Percentiles rank a stretch among this genome's conserved stretches.
phyloP scores from a whole-genome alignment of 768 basidiomycete species.

The Suillus placidus region DNA sequence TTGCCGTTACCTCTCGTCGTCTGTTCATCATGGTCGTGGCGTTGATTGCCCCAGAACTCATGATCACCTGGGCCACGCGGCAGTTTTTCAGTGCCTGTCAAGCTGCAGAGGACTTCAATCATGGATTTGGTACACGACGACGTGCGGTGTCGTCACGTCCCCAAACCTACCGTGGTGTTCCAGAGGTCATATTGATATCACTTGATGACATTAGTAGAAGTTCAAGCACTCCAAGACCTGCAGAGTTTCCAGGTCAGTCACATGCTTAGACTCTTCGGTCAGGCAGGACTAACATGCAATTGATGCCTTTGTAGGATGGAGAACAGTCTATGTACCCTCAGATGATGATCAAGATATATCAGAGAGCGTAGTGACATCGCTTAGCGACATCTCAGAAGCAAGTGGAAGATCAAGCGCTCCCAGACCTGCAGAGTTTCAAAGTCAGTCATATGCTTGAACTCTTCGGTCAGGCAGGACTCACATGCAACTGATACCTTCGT shows the following conservation, averaged over 20 bases:
- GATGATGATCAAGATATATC: too few species aligned
- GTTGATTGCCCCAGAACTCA: constrained; percentile 31
- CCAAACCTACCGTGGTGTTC: neutral
- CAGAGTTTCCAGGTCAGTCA: neutral
- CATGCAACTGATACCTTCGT: neutral
- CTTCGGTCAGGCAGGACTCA: neutral
- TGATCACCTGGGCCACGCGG: constrained; percentile 31
- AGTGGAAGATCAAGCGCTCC: too few species aligned
- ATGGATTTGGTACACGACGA: neutral
- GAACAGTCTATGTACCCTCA: neutral
- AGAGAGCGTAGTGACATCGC: too few species aligned
- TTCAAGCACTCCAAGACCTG: too few species aligned
- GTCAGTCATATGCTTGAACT: neutral
- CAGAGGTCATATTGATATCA: too few species aligned
- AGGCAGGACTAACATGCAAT: neutral
- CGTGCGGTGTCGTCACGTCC: neutral
- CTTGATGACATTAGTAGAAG: too few species aligned
- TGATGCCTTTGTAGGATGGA: neutral
- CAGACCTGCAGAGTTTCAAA: neutral
- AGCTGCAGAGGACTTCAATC: neutral
- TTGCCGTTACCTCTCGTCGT: constrained; percentile 6
- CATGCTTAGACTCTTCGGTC: neutral
- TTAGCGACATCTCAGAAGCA: too few species aligned
- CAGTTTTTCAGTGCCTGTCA: constrained; percentile 25
- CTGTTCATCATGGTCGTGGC: constrained; percentile 24